phyloP scores from a whole-genome alignment of 2,329 filamentous ascomycete genomes.

The Fusarium solani-melongenae region DNA sequence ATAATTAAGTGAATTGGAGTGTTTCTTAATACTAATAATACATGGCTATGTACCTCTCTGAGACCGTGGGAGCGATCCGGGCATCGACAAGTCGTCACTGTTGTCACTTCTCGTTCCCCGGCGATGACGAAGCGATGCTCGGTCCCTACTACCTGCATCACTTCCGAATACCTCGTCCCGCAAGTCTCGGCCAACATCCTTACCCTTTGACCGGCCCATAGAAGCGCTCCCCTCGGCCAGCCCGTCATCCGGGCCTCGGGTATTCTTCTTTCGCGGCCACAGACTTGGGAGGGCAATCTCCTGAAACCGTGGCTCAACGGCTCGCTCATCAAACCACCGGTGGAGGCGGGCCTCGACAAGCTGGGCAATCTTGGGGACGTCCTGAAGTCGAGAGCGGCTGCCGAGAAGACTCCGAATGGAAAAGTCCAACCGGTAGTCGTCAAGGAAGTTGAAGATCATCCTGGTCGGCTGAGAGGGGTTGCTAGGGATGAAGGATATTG shows the following conservation, averaged over 20 bases:
- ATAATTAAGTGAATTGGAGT: slow-evolving; percentile 4
- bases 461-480: slow-evolving; percentile 81
- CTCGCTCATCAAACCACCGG: slow-evolving; percentile 88
- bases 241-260: slow-evolving; percentile 75
- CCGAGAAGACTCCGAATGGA: slow-evolving; percentile 84
- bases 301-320: slow-evolving; percentile 87
- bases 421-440: slow-evolving; percentile 87
- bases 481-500: slow-evolving; percentile 89
- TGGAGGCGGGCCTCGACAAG: slow-evolving; percentile 83
- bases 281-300: slow-evolving; percentile 85
- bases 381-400: slow-evolving; percentile 81
- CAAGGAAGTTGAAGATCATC: slow-evolving; percentile 92
- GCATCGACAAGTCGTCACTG: slow-evolving; percentile 57
- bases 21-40: neutral
- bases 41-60: slow-evolving; percentile 38
- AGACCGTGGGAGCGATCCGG: slow-evolving; percentile 58
- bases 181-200: slow-evolving; percentile 62
- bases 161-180: slow-evolving; percentile 62
- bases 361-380: slow-evolving; percentile 90
- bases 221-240: slow-evolving; percentile 60
- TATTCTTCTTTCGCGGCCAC: slow-evolving; percentile 88
- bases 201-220: slow-evolving; percentile 64
- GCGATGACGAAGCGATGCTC: slow-evolving; percentile 53
- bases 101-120: slow-evolving; percentile 50
- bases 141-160: slow-evolving; percentile 55